Evolutionary conservation across 2,329 filamentous ascomycete genomes (phyloP), one percentile per base, ranked within the genome.

Genomic region (Mycocentrospora acerina): DNA sequence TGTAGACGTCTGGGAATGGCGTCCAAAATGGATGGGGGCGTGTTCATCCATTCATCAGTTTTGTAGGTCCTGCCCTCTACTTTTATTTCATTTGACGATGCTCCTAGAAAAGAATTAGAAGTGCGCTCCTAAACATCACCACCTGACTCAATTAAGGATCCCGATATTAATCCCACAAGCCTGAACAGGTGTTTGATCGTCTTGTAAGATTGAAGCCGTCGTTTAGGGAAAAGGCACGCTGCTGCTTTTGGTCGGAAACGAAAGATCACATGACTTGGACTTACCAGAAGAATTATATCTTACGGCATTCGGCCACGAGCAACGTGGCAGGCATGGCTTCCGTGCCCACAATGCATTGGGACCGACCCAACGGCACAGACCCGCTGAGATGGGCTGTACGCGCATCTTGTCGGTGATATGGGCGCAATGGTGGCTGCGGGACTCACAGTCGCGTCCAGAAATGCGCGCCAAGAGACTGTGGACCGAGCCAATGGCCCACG

Each of bases 11-110:
- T 85, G 31, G 82, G 78, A 32, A 94, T 79, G 40, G 87, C 82
- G 15, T 82, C 74, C 32, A 90, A 72, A 47, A 98, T 90, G 38
- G 83, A 85, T 17, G 78, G 57, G 3, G 91, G 83, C 11, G 87
- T 78, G 68, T 98, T 98, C 68, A 86, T 93, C 86, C 89, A 96
- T 35, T 77, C 68, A 63, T 97, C 90, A 13, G 79, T 83, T 13
- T 71, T 61, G 66, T 90, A 90, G 8, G 68, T 70, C 46, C 75
- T 76, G 48, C 79, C 83, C 42, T 83, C 79, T 48, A 93, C 77
- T 9, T 71, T 74, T 46, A 86, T 68, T 13, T 58, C 48, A 26
- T 51, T 56, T 16, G 54, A 42, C 17, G 44, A 17, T 26, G 49
- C 24, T 34, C 47, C 60, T 44, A 26, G 15, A 13, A 15, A 7